phyloP scores from a whole-genome alignment of 2,329 filamentous ascomycete species.

The Claviceps citrina region DNA sequence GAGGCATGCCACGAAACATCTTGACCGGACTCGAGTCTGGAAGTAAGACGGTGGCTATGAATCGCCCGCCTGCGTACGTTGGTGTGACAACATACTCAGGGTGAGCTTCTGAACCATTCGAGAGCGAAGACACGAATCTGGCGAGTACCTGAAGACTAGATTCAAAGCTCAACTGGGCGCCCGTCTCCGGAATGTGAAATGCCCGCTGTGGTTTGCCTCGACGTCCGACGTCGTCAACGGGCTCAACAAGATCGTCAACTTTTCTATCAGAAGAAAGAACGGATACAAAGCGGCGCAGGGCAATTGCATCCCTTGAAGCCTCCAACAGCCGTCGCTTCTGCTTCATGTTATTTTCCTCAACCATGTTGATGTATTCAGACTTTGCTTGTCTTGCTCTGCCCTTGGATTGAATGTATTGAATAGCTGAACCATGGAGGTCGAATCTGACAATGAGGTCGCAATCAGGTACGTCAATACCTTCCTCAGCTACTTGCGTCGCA shows the following conservation, averaged over 20 bases:
- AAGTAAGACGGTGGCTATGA: constrained; percentile 62
- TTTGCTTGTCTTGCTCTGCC: constrained; percentile 65
- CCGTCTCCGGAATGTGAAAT: constrained; percentile 49
- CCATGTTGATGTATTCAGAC: constrained; percentile 74
- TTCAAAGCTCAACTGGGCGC: constrained; percentile 64
- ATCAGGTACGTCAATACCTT: constrained; percentile 52
- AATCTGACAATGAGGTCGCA: constrained; percentile 60
- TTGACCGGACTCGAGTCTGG: constrained; percentile 60
- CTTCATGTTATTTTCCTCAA: constrained; percentile 51
- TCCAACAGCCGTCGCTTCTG: constrained; percentile 44
- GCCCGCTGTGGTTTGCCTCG: constrained; percentile 25
- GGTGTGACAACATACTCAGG: constrained; percentile 47
- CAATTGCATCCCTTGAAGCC: constrained; percentile 41
- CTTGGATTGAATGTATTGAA: constrained; percentile 87
- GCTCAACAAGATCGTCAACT: constrained; percentile 13
- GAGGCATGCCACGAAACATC: constrained; percentile 46
- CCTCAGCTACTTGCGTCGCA: constrained; percentile 51
- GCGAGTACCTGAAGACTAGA: constrained; percentile 57
- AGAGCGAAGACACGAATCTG: constrained; percentile 56
- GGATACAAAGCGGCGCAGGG: constrained; percentile 62
- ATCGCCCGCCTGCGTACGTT: constrained; percentile 35
- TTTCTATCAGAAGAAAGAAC: constrained; percentile 60
- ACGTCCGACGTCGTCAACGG: constrained; percentile 6
- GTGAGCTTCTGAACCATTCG: constrained; percentile 14
- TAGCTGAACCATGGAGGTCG: constrained; percentile 76